A percentile compares a stretch with the other conserved stretches of the same genome.
Evolutionary conservation across 139 green algal genomes (phyloP).

Genomic region (Chlorella sp.): DNA sequence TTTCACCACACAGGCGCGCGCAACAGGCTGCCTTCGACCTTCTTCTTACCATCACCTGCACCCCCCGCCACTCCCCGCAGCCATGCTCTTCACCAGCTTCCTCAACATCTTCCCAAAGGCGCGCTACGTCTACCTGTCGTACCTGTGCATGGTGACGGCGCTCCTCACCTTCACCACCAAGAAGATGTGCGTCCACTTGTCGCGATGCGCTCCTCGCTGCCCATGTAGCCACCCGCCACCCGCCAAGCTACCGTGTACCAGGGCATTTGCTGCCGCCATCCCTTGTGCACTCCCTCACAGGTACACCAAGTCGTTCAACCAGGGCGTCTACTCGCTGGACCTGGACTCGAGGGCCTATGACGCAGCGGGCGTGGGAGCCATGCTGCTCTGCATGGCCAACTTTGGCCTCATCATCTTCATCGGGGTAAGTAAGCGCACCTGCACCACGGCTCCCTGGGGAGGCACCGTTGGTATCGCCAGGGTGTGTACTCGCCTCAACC

Average conservation of each 20-base stretch:
- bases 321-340: background rate
- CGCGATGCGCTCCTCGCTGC: too few relatives aligned
- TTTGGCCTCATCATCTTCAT: slow-evolving; percentile 32
- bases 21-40: background rate
- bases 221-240: too few relatives aligned
- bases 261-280: too few relatives aligned
- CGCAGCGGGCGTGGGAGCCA: slow-evolving; percentile 16
- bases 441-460: background rate
- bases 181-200: too few relatives aligned
- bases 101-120: slow-evolving; percentile 8
- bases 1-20: background rate
- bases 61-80: background rate
- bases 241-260: too few relatives aligned
- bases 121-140: slow-evolving; percentile 15
- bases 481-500: too few relatives aligned
- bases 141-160: slow-evolving; percentile 17
- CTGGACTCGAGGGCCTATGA: slow-evolving; percentile 10
- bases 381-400: slow-evolving; percentile 31
- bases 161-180: slow-evolving; percentile 14
- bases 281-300: too few relatives aligned
- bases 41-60: background rate
- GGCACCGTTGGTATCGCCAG: background rate
- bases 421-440: slow-evolving; percentile 9
- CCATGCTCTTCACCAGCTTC: slow-evolving; percentile 17
- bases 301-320: slow-evolving; percentile 20